Percentiles rank a stretch among this genome's conserved stretches.
phyloP scores from a whole-genome alignment of 2,329 filamentous ascomycete genomes.

The Fusarium mangiferae region DNA sequence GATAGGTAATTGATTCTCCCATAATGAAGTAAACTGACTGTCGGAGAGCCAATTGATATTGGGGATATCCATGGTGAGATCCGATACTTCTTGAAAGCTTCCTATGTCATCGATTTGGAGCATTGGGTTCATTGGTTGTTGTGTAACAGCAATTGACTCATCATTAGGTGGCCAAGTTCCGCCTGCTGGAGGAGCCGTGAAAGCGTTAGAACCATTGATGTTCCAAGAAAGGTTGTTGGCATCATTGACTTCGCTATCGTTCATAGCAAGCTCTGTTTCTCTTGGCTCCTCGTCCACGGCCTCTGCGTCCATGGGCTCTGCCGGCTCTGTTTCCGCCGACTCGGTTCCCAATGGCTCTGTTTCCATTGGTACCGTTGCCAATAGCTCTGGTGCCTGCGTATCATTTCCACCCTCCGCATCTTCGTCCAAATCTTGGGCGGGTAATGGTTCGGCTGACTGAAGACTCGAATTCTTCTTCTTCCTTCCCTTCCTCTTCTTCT shows the following conservation, averaged over 20 bases:
- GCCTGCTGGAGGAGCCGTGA: background rate
- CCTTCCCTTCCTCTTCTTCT: background rate
- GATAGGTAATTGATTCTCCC: slow-evolving; percentile 2
- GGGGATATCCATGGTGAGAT: background rate
- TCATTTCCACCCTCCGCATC: background rate
- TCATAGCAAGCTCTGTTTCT: background rate
- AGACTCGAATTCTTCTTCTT: background rate
- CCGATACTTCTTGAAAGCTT: background rate
- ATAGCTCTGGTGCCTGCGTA: background rate
- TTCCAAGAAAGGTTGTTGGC: background rate
- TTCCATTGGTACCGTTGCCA: background rate
- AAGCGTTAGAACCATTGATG: background rate
- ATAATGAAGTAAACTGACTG: slow-evolving; percentile 7
- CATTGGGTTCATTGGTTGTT: background rate
- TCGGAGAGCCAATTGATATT: slow-evolving; percentile 15
- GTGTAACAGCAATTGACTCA: background rate
- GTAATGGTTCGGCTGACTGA: background rate
- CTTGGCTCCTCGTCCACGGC: background rate
- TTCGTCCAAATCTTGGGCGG: background rate
- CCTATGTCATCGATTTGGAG: slow-evolving; percentile 9
- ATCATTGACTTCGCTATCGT: background rate
- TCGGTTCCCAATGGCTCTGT: background rate
- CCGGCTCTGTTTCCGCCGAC: background rate
- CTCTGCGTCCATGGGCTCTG: background rate
- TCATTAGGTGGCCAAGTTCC: background rate